Base-by-base conservation (phyloP, 805 yeast genomes). In the Pichia deserticola region DNA sequence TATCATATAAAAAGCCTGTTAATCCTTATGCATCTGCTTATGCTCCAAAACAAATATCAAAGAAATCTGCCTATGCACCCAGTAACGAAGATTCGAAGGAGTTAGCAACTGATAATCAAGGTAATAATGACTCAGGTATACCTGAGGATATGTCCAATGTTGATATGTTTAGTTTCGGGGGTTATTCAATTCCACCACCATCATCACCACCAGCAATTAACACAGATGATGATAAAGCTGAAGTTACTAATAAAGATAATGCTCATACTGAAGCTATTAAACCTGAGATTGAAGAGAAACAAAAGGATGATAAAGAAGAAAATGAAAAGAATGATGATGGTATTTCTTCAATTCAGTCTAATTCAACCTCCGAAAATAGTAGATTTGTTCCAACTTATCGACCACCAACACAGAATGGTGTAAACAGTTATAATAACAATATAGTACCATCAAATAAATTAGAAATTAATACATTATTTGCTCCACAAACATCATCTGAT, bases 141-240 rank as follows among this genome's bases (percentile, higher is more conserved):
- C 54, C 60, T 3, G 50, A 50, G 4, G 50, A 54, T 12, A 40
- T 54, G 36, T 52, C 48, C 13, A 50, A 56, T 7, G 53, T 55
- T 40, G 68, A 66, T 51, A 63, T 59, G 51, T 66, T 62, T 52
- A 60, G 62, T 29, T 63, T 54, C 47, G 67, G 67, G 6, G 70
- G 70, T 3, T 66, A 66, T 43, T 54, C 52, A 32, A 56, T 60
- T 37, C 62, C 65, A 4, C 50, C 58, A 8, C 52, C 54, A 2
- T 13, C 41, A 25, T 13, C 41, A 25, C 35, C 42, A 0, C 40
- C 30, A 30, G 32, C 20, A 1, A 43, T 33, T 27, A 51, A 44
- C 13, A 45, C 27, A 30, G 28, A 39, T 3, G 12, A 32, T 13
- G 43, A 40, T 5, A 32, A 40, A 10, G n/a, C 40, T 13, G 42